Conservation (phyloP, 441 rosid genomes). For the Mallotus repandus region DNA sequence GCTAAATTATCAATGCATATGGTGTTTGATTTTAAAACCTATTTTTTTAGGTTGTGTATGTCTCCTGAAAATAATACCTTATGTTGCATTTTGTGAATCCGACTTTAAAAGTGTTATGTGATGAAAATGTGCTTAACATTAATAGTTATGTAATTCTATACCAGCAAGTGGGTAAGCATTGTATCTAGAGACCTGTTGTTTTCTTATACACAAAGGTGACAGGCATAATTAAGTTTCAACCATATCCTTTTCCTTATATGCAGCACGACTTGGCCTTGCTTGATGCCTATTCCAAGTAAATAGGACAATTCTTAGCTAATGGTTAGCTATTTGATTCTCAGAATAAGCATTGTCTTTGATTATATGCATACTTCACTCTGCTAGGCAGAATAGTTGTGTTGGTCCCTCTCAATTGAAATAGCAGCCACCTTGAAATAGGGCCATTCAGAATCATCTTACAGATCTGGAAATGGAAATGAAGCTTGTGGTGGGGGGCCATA, state of each 20-base stretch:
- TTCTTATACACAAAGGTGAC: neutral
- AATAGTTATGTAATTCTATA: neutral
- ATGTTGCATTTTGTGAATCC: conserved; percentile 3
- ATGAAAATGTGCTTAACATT: neutral
- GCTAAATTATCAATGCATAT: neutral
- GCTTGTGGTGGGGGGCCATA: neutral
- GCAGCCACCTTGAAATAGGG: conserved; percentile 6
- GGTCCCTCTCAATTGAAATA: neutral
- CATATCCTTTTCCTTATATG: neutral
- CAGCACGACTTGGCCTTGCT: neutral
- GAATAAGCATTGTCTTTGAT: neutral
- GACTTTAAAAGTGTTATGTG: neutral
- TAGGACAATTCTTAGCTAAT: neutral
- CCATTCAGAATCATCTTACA: neutral
- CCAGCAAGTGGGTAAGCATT: neutral
- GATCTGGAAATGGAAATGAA: neutral
- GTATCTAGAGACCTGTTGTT: neutral
- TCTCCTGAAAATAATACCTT: neutral
- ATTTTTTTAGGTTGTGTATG: neutral
- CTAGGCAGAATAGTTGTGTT: neutral
- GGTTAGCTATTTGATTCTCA: neutral
- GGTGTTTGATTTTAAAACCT: neutral
- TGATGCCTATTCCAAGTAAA: neutral
- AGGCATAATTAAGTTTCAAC: neutral
- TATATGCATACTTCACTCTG: neutral